A percentile compares a stretch with the other conserved stretches of the same genome.
Evolutionary conservation across 2,329 filamentous ascomycete species (phyloP).

Genomic region (Penicillium sp.): DNA sequence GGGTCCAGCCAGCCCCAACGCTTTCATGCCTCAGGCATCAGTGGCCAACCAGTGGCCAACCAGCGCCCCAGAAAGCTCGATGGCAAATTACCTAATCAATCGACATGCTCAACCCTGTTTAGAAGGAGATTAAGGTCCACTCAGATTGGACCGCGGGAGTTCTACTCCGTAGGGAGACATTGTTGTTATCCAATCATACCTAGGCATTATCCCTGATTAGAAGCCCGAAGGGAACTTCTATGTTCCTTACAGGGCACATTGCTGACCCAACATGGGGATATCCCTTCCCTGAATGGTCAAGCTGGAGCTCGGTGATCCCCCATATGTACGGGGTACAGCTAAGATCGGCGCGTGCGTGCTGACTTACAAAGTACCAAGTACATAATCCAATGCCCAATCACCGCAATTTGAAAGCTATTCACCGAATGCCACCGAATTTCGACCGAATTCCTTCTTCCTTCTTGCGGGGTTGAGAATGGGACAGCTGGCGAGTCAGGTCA

Average conservation of each 20-base stretch:
- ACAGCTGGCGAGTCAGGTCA: background rate
- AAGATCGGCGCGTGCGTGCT: too few species aligned
- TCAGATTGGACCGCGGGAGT: background rate
- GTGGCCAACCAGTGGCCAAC: background rate
- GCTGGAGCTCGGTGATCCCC: background rate
- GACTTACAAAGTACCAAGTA: too few species aligned
- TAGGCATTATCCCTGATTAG: too few species aligned
- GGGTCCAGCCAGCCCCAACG: slow-evolving; percentile 33
- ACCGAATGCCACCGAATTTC: background rate
- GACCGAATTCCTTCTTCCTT: background rate
- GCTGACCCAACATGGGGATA: background rate
- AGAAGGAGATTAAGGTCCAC: background rate
- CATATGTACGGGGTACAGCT: background rate
- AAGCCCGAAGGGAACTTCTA: background rate
- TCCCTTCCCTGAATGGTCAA: background rate
- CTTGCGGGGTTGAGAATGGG: background rate
- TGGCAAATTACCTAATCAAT: background rate
- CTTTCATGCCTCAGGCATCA: slow-evolving; percentile 25
- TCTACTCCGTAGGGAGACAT: background rate
- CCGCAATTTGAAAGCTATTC: too few species aligned
- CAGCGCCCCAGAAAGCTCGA: background rate
- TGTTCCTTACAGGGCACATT: background rate
- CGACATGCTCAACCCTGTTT: background rate
- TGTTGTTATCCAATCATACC: background rate
- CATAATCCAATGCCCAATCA: too few species aligned